Evolutionary conservation across 352 stramenopile genomes (phyloP).

Genomic region (Pythium aquatile): DNA sequence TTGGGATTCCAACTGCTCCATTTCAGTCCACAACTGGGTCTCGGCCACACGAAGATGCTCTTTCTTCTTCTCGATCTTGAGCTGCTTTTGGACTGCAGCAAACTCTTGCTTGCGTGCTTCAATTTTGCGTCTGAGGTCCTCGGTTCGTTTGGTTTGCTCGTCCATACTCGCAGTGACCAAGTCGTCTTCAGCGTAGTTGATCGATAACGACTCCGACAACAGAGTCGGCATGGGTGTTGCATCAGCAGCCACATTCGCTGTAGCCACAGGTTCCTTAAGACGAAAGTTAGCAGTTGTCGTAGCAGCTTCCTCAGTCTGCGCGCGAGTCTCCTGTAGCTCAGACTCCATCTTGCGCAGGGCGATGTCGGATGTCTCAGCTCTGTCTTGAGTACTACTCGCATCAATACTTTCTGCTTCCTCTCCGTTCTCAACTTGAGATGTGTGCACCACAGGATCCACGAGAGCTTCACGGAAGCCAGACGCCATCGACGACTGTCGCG

Average conservation of each 20-base stretch:
- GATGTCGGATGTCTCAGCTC: not conserved
- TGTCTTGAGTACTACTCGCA: not conserved
- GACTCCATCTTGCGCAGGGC: not conserved
- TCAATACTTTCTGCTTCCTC: not conserved
- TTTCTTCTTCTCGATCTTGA: conserved; percentile 53
- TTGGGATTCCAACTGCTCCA: conserved; percentile 43
- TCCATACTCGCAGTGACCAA: conserved; percentile 62
- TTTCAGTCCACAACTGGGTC: conserved; percentile 40
- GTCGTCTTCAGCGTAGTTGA: conserved; percentile 32
- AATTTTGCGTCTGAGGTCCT: conserved; percentile 45
- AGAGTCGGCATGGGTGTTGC: not conserved
- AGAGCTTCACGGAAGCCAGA: not conserved
- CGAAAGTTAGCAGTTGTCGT: not conserved
- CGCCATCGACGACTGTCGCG: not conserved
- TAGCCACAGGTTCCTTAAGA: not conserved
- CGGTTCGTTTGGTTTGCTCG: conserved; percentile 46
- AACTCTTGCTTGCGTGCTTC: conserved; percentile 44
- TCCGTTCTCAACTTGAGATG: not conserved
- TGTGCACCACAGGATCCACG: not conserved
- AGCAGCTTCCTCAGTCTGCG: not conserved
- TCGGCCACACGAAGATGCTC: conserved; percentile 44
- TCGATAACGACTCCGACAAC: conserved; percentile 22
- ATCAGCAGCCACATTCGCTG: conserved; percentile 1
- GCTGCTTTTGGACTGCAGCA: conserved; percentile 39
- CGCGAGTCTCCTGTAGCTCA: not conserved